Conservation (phyloP, 306 rosid genomes). For the Corylus americana region DNA sequence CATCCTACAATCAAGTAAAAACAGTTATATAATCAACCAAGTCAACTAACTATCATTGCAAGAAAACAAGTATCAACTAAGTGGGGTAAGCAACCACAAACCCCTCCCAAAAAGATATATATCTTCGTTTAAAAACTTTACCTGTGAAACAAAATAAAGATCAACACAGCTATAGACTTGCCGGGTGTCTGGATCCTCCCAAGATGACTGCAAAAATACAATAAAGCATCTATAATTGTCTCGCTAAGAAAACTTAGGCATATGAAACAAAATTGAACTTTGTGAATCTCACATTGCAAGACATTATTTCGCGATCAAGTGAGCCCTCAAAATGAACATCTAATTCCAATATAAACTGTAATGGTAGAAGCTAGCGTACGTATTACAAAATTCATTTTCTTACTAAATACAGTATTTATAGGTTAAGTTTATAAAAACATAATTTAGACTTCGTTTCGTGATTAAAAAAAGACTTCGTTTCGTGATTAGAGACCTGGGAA, state of each 20-base stretch:
- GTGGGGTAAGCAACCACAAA: not conserved
- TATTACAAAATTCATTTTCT: not conserved
- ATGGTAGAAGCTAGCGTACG: not conserved
- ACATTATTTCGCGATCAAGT: not conserved
- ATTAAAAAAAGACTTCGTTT: too few relatives aligned
- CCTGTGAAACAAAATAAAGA: conserved; percentile 93
- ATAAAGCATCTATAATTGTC: conserved; percentile 27
- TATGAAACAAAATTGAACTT: conserved; percentile 2
- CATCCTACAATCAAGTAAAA: conserved; percentile 71
- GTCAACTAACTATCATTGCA: conserved; percentile 1
- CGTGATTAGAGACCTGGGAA: not conserved
- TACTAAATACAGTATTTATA: not conserved
- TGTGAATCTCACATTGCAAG: not conserved
- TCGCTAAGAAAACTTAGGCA: conserved; percentile 1
- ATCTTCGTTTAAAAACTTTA: conserved; percentile 19
- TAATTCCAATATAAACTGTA: too few relatives aligned
- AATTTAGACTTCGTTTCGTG: too few relatives aligned
- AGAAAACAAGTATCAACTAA: not conserved
- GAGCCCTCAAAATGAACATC: not conserved
- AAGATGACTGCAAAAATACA: conserved; percentile 73
- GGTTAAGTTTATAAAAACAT: not conserved
- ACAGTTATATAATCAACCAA: conserved; percentile 22
- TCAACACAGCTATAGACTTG: conserved; percentile 74
- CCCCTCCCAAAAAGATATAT: not conserved
- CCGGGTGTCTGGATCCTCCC: conserved; percentile 69